Evolutionary conservation across 2,329 filamentous ascomycete species (phyloP).

Genomic region (Cladosporium sp.): DNA sequence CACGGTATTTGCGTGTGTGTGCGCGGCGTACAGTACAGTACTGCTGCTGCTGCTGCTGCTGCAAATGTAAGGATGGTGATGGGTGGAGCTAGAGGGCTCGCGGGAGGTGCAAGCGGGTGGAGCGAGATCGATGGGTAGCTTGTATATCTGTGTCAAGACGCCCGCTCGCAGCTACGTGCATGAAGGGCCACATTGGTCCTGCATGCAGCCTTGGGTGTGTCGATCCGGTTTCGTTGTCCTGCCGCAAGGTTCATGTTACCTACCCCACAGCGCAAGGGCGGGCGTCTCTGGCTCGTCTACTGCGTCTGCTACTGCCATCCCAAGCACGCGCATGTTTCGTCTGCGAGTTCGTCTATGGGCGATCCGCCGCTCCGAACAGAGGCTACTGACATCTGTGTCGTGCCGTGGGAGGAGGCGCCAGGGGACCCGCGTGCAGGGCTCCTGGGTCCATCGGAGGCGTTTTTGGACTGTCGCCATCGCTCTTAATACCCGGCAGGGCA

Average conservation of each 20-base stretch:
- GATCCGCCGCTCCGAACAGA: conserved; percentile 17
- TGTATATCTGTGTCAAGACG: conserved; percentile 21
- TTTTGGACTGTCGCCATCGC: conserved; percentile 17
- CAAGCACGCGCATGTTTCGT: conserved; percentile 20
- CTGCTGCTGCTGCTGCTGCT: background rate
- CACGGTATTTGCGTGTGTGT: background rate
- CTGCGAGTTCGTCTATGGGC: conserved; percentile 8
- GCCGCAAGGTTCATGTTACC: conserved; percentile 17
- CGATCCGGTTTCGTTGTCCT: conserved; percentile 18
- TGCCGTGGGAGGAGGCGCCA: conserved; percentile 19
- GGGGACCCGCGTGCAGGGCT: conserved; percentile 18
- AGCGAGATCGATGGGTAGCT: conserved; percentile 18
- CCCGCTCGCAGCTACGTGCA: conserved; percentile 13
- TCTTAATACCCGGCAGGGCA: conserved; percentile 20
- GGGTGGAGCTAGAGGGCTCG: conserved; percentile 14
- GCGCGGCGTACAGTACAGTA: too few species aligned
- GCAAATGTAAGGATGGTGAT: conserved; percentile 14
- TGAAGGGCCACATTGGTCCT: conserved; percentile 13
- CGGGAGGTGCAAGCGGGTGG: conserved; percentile 2
- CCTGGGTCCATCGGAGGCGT: conserved; percentile 19
- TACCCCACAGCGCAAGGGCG: conserved; percentile 18
- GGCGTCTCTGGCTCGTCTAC: conserved; percentile 11
- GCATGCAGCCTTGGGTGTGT: conserved; percentile 9
- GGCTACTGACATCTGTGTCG: conserved; percentile 17
- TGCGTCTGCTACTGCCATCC: background rate